Percentiles rank a stretch among this genome's conserved stretches.
These are phyloP conservation scores for Physaria fendleri DNA, from an alignment of 345 rosid species.

Conservation along the genomic window DNA sequence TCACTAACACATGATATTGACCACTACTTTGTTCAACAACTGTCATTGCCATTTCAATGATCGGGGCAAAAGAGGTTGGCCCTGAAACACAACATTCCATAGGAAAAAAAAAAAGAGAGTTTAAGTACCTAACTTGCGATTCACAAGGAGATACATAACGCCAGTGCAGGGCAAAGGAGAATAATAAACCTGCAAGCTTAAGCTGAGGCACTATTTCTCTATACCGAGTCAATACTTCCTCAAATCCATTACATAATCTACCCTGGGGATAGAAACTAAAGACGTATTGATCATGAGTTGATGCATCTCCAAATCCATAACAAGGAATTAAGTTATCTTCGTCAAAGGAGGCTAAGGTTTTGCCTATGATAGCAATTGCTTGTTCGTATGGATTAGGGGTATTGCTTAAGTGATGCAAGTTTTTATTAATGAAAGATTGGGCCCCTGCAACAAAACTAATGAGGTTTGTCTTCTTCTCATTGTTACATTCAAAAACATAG, in stretches of 20 bases:
- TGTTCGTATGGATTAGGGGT: constrained; percentile 78
- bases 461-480: background rate
- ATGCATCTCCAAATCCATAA: constrained; percentile 96
- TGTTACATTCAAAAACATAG: background rate
- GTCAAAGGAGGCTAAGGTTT: constrained; percentile 75
- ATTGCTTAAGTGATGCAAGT: constrained; percentile 75
- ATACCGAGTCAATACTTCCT: constrained; percentile 70
- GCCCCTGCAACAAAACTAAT: constrained; percentile 38
- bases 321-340: constrained; percentile 97
- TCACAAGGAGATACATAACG: constrained; percentile 12
- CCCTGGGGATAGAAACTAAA: constrained; percentile 72
- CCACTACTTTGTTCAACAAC: constrained; percentile 86
- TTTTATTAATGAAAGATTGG: constrained; percentile 56
- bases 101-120: background rate
- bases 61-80: constrained; percentile 93
- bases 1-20: constrained; percentile 89
- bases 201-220: constrained; percentile 76
- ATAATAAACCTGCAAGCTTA: constrained; percentile 68
- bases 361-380: constrained; percentile 84
- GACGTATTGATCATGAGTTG: constrained; percentile 95
- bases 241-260: constrained; percentile 78
- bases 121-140: background rate
- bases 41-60: constrained; percentile 90
- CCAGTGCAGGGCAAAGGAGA: constrained; percentile 3
- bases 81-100: constrained; percentile 39